Conservation (phyloP, 2,329 filamentous ascomycete species). For the Aschersonia sp. region DNA sequence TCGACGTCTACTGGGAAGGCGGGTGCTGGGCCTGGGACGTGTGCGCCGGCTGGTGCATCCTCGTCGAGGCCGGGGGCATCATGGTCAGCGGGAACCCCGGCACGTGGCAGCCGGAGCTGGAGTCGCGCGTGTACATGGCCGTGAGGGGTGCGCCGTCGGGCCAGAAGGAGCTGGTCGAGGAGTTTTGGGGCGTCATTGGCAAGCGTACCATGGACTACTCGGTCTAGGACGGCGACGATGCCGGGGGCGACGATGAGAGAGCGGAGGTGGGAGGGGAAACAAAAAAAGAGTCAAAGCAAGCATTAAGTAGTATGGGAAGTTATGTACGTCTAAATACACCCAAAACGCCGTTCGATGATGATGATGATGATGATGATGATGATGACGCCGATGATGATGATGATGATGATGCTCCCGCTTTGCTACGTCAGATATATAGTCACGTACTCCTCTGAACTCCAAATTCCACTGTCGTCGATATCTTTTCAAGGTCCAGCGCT, state of each 20-base stretch:
- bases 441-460: too few relatives aligned
- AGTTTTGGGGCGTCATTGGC: conserved; percentile 49
- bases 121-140: conserved; percentile 47
- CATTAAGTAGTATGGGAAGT: too few relatives aligned
- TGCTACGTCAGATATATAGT: too few relatives aligned
- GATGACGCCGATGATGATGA: too few relatives aligned
- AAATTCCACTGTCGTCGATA: too few relatives aligned
- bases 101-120: conserved; percentile 48
- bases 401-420: too few relatives aligned
- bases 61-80: conserved; percentile 58
- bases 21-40: conserved; percentile 82
- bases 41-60: conserved; percentile 65
- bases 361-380: too few relatives aligned
- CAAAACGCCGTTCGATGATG: too few relatives aligned
- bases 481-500: conserved; percentile 1
- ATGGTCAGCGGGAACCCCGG: conserved; percentile 63
- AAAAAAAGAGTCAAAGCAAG: not conserved
- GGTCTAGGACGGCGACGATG: conserved; percentile 5
- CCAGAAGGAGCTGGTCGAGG: conserved; percentile 46
- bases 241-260: not conserved
- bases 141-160: conserved; percentile 44
- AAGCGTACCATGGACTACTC: conserved; percentile 36
- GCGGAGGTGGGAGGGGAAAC: not conserved
- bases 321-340: too few relatives aligned
- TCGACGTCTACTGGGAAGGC: conserved; percentile 71